These are phyloP conservation scores for Cornus controversa DNA, from an alignment of 148 eudicot genomes.

Conservation along the genomic window DNA sequence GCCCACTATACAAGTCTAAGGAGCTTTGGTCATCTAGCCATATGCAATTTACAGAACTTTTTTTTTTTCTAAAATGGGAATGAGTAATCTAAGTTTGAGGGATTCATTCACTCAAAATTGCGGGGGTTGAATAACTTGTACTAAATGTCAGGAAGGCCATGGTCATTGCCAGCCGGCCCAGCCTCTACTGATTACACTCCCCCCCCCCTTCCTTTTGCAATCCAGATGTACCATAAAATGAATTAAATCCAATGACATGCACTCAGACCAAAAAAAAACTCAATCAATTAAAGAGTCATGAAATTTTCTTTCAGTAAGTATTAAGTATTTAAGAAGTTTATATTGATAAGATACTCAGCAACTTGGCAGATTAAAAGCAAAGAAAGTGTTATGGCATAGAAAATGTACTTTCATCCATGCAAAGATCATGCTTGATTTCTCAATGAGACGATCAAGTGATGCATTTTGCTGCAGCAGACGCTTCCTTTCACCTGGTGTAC, in stretches of 20 bases:
- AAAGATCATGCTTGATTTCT: constrained; percentile 52
- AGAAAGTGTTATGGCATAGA: not conserved
- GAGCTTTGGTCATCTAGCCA: not conserved
- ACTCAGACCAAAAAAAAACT: too few relatives aligned
- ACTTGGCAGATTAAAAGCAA: not conserved
- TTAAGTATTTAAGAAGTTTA: not conserved
- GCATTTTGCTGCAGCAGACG: constrained; percentile 58
- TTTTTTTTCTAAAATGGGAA: too few relatives aligned
- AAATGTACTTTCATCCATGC: constrained; percentile 67
- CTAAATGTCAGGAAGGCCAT: too few relatives aligned
- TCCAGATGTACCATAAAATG: too few relatives aligned
- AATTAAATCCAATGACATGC: too few relatives aligned
- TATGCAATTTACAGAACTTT: not conserved
- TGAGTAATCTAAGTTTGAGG: too few relatives aligned
- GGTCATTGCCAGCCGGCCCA: too few relatives aligned
- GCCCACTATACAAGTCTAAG: not conserved
- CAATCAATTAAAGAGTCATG: not conserved
- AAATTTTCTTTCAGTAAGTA: too few relatives aligned
- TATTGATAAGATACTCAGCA: constrained; percentile 2
- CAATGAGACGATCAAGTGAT: constrained; percentile 73
- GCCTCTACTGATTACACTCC: too few relatives aligned
- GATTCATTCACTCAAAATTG: too few relatives aligned
- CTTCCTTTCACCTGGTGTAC: constrained; percentile 61
- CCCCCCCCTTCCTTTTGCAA: too few relatives aligned
- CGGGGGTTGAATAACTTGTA: too few relatives aligned